phyloP scores from a whole-genome alignment of 176 grass and related monocot species.

The Alloteropsis semialata region DNA sequence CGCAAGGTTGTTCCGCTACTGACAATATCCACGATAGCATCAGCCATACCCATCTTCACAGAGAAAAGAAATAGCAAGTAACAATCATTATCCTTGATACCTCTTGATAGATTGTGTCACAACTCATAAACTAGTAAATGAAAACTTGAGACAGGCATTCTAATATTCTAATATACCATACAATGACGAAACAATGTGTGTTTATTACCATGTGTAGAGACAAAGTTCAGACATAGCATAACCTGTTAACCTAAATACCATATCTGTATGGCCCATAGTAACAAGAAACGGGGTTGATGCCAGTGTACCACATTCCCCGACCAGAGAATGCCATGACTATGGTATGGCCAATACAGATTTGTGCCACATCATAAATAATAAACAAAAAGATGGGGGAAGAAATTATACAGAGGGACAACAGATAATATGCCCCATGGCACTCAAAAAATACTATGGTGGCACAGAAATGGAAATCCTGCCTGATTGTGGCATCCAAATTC shows the following conservation, averaged over 20 bases:
- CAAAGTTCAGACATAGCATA: background rate
- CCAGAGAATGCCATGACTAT: too few species aligned
- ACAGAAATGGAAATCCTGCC: background rate
- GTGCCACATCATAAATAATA: background rate
- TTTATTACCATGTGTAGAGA: background rate
- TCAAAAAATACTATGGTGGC: background rate
- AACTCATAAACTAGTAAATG: background rate
- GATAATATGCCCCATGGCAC: background rate
- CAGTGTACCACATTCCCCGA: background rate
- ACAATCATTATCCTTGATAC: background rate
- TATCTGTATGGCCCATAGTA: background rate
- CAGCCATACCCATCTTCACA: constrained; percentile 89
- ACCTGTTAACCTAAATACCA: background rate
- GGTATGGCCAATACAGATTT: background rate
- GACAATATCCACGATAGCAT: constrained; percentile 94
- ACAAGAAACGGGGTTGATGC: background rate
- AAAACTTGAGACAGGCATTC: background rate
- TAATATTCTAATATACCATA: constrained; percentile 1
- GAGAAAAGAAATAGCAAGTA: constrained; percentile 21
- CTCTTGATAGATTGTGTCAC: background rate
- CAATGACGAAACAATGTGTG: background rate
- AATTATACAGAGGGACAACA: background rate
- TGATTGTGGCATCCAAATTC: background rate
- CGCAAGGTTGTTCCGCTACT: constrained; percentile 92
- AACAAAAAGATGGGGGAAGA: background rate